Percentiles rank a stretch among this genome's conserved stretches.
phyloP scores from a whole-genome alignment of 306 rosid species.

The Sicyos baderoa region DNA sequence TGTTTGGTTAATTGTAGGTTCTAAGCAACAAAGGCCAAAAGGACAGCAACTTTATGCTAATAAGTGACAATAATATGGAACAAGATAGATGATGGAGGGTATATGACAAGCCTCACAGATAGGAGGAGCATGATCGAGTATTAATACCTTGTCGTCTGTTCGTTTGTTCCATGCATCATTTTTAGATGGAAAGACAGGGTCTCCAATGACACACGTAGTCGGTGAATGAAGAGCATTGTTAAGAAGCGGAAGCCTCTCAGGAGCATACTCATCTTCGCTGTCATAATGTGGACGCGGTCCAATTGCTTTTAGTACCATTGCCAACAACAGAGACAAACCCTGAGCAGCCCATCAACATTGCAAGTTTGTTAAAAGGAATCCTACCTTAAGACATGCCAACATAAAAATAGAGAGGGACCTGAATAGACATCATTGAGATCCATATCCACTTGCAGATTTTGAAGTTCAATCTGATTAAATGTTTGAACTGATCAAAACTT shows the following conservation, averaged over 20 bases:
- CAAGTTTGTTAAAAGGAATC: neutral
- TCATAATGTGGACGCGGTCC: conserved; percentile 65
- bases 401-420: conserved; percentile 36
- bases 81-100: neutral
- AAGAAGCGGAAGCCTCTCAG: conserved; percentile 61
- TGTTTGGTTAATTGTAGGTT: neutral
- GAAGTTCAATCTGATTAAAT: conserved; percentile 51
- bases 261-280: conserved; percentile 59
- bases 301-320: conserved; percentile 70
- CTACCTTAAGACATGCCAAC: neutral
- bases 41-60: neutral
- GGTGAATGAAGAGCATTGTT: conserved; percentile 42
- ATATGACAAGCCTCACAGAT: neutral
- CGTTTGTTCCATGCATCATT: conserved; percentile 35
- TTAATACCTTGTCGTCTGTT: conserved; percentile 43
- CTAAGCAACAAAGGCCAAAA: neutral
- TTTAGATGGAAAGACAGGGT: conserved; percentile 44
- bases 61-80: neutral
- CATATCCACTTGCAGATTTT: conserved; percentile 68
- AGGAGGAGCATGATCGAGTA: neutral
- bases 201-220: conserved; percentile 44
- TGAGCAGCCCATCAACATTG: conserved; percentile 16
- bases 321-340: conserved; percentile 62
- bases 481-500: conserved; percentile 50
- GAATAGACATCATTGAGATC: conserved; percentile 49